phyloP scores from a whole-genome alignment of 1,139 yeast genomes.

The Saccharomyces hybrid region DNA sequence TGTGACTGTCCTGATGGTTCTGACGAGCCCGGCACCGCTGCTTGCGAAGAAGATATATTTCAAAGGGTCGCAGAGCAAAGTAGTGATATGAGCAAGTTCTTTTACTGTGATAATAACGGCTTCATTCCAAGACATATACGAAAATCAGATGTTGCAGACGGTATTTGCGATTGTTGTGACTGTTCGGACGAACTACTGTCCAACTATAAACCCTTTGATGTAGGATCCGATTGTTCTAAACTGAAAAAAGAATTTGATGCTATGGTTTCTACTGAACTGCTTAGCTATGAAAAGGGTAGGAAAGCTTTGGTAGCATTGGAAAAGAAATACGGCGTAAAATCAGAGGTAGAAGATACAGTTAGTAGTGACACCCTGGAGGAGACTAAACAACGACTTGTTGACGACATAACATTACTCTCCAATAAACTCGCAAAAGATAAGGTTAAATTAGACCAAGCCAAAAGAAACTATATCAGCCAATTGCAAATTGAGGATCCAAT shows the following conservation, averaged over 20 bases:
- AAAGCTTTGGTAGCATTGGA: slow-evolving; percentile 25
- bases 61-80: not conserved
- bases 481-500: slow-evolving; percentile 21
- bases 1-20: slow-evolving; percentile 98
- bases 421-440: slow-evolving; percentile 14
- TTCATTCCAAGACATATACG: slow-evolving; percentile 50
- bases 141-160: slow-evolving; percentile 64
- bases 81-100: slow-evolving; percentile 25
- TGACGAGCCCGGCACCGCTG: slow-evolving; percentile 94
- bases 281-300: slow-evolving; percentile 23
- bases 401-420: slow-evolving; percentile 6
- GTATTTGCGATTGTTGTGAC: slow-evolving; percentile 96
- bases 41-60: slow-evolving; percentile 44
- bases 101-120: slow-evolving; percentile 76
- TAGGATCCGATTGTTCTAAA: slow-evolving; percentile 45
- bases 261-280: slow-evolving; percentile 25
- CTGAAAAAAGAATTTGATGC: slow-evolving; percentile 36
- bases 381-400: not conserved
- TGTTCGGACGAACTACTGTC: slow-evolving; percentile 70
- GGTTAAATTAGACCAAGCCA: slow-evolving; percentile 9
- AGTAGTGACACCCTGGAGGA: not conserved
- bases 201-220: slow-evolving; percentile 18
- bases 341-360: slow-evolving; percentile 5
- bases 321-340: slow-evolving; percentile 20
- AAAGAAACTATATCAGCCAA: slow-evolving; percentile 14